phyloP scores from a whole-genome alignment of 208 protist genomes.

The Endotrypanum monterogeii region DNA sequence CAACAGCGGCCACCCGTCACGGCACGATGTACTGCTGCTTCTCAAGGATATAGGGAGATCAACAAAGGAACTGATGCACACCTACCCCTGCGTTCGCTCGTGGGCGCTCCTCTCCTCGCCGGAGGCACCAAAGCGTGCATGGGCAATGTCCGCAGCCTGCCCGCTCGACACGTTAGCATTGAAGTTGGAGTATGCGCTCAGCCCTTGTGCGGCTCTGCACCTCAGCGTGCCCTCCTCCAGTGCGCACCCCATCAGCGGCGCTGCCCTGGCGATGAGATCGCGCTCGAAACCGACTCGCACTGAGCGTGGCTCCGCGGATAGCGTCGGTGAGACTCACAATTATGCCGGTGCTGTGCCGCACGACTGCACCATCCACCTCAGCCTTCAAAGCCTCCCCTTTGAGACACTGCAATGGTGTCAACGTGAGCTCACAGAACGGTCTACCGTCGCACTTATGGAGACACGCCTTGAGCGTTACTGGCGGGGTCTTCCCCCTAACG shows the following conservation, averaged over 20 bases:
- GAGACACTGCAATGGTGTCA: conserved; percentile 21
- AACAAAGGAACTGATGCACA: conserved; percentile 23
- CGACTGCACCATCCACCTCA: neutral
- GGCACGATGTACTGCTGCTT: neutral
- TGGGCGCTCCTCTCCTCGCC: neutral
- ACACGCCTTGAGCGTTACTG: conserved; percentile 22
- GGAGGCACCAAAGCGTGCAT: neutral
- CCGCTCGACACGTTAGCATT: conserved; percentile 20
- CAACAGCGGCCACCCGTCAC: neutral
- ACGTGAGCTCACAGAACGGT: conserved; percentile 9
- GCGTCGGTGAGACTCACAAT: neutral
- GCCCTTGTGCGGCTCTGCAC: conserved; percentile 18
- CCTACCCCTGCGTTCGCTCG: conserved; percentile 22
- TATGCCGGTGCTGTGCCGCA: neutral
- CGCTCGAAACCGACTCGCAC: neutral
- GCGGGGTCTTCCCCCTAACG: neutral
- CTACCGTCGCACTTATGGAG: conserved; percentile 10
- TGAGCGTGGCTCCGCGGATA: neutral
- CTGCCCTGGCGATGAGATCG: no score
- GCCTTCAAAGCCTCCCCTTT: conserved; percentile 7
- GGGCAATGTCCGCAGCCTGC: conserved; percentile 1
- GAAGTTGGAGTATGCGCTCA: conserved; percentile 24
- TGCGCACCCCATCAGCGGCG: neutral
- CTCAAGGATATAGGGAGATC: conserved; percentile 17
- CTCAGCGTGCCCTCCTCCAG: conserved; percentile 1